A percentile compares a stretch with the other conserved stretches of the same genome.
Evolutionary conservation across 2,329 filamentous ascomycete species (phyloP).

Genomic region (Tricladium varicosporioides): DNA sequence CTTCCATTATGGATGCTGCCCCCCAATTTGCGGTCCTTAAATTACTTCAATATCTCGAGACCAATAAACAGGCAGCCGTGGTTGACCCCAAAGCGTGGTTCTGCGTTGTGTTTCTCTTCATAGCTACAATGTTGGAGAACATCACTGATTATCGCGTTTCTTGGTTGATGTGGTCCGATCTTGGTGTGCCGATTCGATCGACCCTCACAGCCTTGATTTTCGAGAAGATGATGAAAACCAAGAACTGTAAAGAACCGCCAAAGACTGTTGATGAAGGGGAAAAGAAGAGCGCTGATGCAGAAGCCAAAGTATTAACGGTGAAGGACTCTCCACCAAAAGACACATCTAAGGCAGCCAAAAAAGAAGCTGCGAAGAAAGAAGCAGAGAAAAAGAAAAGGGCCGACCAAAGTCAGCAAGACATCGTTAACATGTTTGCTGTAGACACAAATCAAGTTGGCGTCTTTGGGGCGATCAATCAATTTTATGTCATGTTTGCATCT

Average conservation of each 20-base stretch:
- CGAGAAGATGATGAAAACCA: constrained; percentile 70
- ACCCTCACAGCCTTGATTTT: constrained; percentile 73
- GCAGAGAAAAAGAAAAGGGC: constrained; percentile 20
- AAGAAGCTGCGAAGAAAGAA: constrained; percentile 35
- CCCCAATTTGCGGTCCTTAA: constrained; percentile 69
- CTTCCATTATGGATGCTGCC: constrained; percentile 51
- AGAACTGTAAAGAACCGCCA: constrained; percentile 59
- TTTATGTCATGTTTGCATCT: constrained; percentile 60
- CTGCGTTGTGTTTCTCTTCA: constrained; percentile 65
- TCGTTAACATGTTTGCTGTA: constrained; percentile 77
- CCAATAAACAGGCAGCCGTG: constrained; percentile 42
- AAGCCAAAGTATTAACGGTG: constrained; percentile 22
- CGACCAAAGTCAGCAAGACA: constrained; percentile 63
- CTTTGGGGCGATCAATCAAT: constrained; percentile 64
- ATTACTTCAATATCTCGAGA: constrained; percentile 64
- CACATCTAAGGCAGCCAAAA: constrained; percentile 30
- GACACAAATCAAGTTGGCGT: constrained; percentile 68
- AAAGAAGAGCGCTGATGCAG: constrained; percentile 34
- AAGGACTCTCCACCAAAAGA: constrained; percentile 28
- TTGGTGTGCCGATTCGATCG: constrained; percentile 65
- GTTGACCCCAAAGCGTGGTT: constrained; percentile 58
- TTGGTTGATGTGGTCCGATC: constrained; percentile 62
- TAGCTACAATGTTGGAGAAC: constrained; percentile 50
- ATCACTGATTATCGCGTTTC: constrained; percentile 65
- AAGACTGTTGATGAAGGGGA: constrained; percentile 46